Evolutionary conservation across 805 yeast species (phyloP), one percentile per base, ranked within the genome.

Genomic region (Candida ovalis): DNA sequence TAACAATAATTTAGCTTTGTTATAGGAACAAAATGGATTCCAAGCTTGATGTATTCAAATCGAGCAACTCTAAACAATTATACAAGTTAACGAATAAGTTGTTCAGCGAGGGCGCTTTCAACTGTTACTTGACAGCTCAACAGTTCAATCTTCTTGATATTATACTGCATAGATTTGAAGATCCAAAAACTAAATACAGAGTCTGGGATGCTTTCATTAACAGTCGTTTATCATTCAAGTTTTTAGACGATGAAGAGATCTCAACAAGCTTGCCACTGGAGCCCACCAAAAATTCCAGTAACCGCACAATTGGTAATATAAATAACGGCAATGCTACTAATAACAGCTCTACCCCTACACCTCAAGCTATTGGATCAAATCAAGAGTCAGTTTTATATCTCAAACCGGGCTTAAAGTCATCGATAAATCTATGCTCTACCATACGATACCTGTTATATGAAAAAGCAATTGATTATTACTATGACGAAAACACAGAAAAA

Each of bases 391-490:
- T 68, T 42, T 59, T 72, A 53, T 79, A 69, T 50, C 66, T 72
- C 49, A 76, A 67, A 62, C 77, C 69, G 27, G 81, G 81, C 1
- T 53, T 64, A 9, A 72, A 70, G 13, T 72, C 79, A 8, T 68
- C 78, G 1, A 72, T 84, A 62, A 68, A 81, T 64, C 52, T 86
- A 38, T 84, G 89, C 5, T 68, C 85, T 42, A 85, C 80, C 52
- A 66, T 85, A 21, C 70, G 92, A 53, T 85, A 84, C 55, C 73
- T 85, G 12, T 67, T 86, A 22, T 86, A 88, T 80, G 91, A 86
- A 57, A 81, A 78, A 60, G 90, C 85, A 19, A 73, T 81, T 9
- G 84, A 81, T 42, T 62, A 57, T 42, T 59, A 51, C 23, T 64
- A 44, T 38, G 50, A 46, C 24, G 55, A 53, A 10, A 45, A 46